These are phyloP conservation scores for Brasenia schreberi DNA, from an alignment of 164 flowering plant species.

Conservation along the genomic window DNA sequence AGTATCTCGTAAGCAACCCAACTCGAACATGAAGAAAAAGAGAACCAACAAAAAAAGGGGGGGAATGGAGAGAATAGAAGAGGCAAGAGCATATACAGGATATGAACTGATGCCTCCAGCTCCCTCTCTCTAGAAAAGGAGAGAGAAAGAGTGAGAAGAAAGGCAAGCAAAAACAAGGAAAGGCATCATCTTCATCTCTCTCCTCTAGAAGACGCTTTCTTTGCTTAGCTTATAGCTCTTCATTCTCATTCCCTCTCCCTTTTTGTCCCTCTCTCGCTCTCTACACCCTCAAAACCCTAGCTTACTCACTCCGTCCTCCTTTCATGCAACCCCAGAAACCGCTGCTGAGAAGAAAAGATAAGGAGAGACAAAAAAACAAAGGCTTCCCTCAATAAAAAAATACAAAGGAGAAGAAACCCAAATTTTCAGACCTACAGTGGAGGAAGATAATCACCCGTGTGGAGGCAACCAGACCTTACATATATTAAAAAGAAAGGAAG, in stretches of 20 bases:
- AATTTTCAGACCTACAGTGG: background rate
- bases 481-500: slow-evolving; percentile 21
- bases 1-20: background rate
- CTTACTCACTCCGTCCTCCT: background rate
- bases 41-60: background rate
- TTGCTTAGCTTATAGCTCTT: slow-evolving; percentile 26
- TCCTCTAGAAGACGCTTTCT: background rate
- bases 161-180: slow-evolving; percentile 12
- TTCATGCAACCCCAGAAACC: slow-evolving; percentile 17
- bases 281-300: slow-evolving; percentile 5
- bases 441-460: slow-evolving; percentile 37
- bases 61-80: slow-evolving; percentile 28
- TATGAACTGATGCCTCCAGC: slow-evolving; percentile 33
- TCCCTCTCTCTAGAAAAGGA: slow-evolving; percentile 52
- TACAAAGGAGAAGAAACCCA: slow-evolving; percentile 11
- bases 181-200: slow-evolving; percentile 13
- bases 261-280: slow-evolving; percentile 25
- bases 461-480: slow-evolving; percentile 77
- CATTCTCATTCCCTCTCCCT: slow-evolving; percentile 24
- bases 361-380: slow-evolving; percentile 1
- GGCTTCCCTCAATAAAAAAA: slow-evolving; percentile 9
- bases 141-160: slow-evolving; percentile 37
- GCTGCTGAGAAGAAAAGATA: background rate
- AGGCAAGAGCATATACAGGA: slow-evolving; percentile 43
- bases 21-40: background rate